phyloP scores from a whole-genome alignment of 1,284 basidiomycete genomes.

The Rhodotorula sp. region DNA sequence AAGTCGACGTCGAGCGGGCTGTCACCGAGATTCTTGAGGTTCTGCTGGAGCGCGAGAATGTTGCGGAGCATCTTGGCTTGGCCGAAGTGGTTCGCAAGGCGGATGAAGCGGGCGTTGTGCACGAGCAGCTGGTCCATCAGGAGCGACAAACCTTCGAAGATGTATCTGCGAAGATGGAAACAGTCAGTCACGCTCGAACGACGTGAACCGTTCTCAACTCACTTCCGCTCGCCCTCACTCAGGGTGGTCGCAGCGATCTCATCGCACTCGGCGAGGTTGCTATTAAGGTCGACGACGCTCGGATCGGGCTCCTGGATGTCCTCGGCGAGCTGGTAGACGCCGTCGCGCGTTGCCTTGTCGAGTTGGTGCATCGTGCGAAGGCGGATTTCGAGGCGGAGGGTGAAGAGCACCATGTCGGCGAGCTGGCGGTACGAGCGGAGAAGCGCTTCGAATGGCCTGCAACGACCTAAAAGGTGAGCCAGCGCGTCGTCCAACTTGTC shows the following conservation, averaged over 20 bases:
- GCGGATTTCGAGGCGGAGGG: conserved; percentile 83
- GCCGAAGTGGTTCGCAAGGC: conserved; percentile 70
- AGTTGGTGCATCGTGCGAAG: conserved; percentile 81
- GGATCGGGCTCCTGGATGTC: conserved; percentile 88
- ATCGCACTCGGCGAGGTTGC: conserved; percentile 73
- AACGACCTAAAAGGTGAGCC: background rate
- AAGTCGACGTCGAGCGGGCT: conserved; percentile 67
- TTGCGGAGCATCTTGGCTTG: conserved; percentile 87
- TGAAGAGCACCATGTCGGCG: conserved; percentile 80
- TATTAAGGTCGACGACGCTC: conserved; percentile 82
- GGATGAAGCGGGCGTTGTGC: conserved; percentile 68
- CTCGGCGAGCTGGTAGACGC: conserved; percentile 74
- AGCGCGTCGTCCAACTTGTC: background rate
- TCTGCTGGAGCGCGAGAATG: conserved; percentile 88
- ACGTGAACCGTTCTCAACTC: conserved; percentile 41
- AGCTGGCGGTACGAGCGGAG: conserved; percentile 86
- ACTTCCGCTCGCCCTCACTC: conserved; percentile 67
- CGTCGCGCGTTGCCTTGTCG: conserved; percentile 59
- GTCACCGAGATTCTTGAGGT: conserved; percentile 71
- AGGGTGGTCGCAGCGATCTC: conserved; percentile 66
- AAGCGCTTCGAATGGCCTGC: conserved; percentile 82
- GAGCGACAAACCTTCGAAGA: conserved; percentile 81
- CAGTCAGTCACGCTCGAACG: conserved; percentile 14
- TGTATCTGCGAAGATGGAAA: conserved; percentile 59
- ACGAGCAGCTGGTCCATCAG: conserved; percentile 84